phyloP scores from a whole-genome alignment of 78 protist species.

The Thecamonas trahens region DNA sequence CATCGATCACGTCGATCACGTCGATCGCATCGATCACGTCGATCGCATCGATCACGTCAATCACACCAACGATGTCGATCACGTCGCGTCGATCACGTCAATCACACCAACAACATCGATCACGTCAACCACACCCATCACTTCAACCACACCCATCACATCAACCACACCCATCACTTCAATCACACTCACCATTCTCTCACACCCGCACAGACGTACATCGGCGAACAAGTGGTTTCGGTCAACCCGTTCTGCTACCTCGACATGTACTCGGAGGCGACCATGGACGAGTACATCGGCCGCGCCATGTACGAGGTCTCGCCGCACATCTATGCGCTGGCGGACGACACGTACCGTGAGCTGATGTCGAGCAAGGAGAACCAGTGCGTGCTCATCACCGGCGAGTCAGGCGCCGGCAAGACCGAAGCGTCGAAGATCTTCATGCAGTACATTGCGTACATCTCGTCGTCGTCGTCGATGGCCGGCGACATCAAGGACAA shows the following conservation, averaged over 20 bases:
- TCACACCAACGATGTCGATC: too few species aligned
- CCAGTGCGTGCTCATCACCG: constrained; percentile 78
- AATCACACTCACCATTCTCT: too few species aligned
- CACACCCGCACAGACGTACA: constrained; percentile 43
- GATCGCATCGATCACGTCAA: too few species aligned
- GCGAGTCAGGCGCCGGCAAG: constrained; percentile 46
- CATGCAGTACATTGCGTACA: constrained; percentile 81
- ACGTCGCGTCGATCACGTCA: too few species aligned
- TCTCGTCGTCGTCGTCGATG: constrained; percentile 15
- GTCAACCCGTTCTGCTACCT: constrained; percentile 77
- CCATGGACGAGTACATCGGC: constrained; percentile 24
- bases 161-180: too few species aligned
- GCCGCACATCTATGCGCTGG: constrained; percentile 80
- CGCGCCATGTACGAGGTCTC: constrained; percentile 43
- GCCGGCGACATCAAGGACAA: constrained; percentile 33
- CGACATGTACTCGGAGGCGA: constrained; percentile 20
- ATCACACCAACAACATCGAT: too few species aligned
- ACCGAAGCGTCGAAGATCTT: constrained; percentile 71
- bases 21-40: too few species aligned
- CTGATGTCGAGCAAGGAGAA: constrained; percentile 38
- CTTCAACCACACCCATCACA: too few species aligned
- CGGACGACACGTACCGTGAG: constrained; percentile 60
- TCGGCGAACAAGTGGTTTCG: constrained; percentile 77
- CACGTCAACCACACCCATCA: too few species aligned
- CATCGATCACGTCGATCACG: too few species aligned